A percentile compares a stretch with the other conserved stretches of the same genome.
Conservation (phyloP, 306 rosid species). For the Ceratonia siliqua region DNA sequence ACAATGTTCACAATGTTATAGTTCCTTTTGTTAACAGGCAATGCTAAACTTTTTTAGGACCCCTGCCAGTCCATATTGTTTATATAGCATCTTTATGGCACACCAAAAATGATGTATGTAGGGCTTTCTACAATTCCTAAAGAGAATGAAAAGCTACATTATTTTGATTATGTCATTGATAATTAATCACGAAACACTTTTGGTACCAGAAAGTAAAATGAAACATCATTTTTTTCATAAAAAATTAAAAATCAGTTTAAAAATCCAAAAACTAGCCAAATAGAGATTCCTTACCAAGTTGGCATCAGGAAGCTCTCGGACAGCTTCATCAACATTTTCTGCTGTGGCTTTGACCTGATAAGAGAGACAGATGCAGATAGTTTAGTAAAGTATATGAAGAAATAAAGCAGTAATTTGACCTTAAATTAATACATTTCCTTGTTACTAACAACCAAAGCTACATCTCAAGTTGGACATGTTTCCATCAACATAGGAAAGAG, state of each 20-base stretch:
- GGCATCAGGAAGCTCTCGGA: slow-evolving; percentile 98
- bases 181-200: background rate
- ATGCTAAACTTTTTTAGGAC: background rate
- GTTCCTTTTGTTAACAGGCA: background rate
- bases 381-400: background rate
- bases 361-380: slow-evolving; percentile 20
- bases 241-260: slow-evolving; percentile 1
- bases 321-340: slow-evolving; percentile 84
- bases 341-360: slow-evolving; percentile 89
- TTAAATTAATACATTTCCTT: background rate
- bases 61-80: background rate
- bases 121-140: background rate
- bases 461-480: background rate
- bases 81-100: background rate
- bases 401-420: background rate
- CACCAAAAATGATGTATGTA: background rate
- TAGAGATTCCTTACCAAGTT: slow-evolving; percentile 88
- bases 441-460: background rate
- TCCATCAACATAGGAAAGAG: background rate
- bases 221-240: background rate
- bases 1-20: background rate
- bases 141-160: background rate
- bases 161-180: background rate
- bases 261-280: slow-evolving; percentile 40
- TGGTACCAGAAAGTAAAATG: background rate